These are phyloP conservation scores for Phytophthora syringae DNA, from an alignment of 352 stramenopile genomes.

Conservation along the genomic window DNA sequence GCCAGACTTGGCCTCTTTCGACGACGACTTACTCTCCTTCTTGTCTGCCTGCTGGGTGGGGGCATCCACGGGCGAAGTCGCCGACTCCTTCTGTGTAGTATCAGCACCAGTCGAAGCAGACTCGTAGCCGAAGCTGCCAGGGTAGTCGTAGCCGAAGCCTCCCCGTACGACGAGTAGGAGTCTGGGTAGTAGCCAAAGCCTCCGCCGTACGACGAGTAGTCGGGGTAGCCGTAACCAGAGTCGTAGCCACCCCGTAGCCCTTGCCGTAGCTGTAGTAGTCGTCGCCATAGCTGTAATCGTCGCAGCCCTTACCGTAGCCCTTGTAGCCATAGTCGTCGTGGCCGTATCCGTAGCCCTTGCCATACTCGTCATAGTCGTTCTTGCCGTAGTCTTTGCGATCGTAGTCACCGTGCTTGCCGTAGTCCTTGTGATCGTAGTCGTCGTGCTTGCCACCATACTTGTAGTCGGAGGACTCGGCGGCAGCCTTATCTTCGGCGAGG, in stretches of 20 bases:
- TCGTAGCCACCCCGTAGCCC: not conserved
- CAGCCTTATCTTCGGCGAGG: constrained; percentile 20
- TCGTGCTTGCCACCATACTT: constrained; percentile 5
- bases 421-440: too few species aligned
- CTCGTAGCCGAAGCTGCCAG: constrained; percentile 5
- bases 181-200: constrained; percentile 9
- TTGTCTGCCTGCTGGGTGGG: not conserved
- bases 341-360: not conserved
- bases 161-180: constrained; percentile 7
- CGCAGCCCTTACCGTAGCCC: not conserved
- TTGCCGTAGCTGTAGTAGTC: constrained; percentile 1
- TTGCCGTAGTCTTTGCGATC: too few species aligned
- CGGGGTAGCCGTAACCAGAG: not conserved
- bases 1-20: constrained; percentile 9
- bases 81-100: constrained; percentile 1
- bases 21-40: constrained; percentile 9
- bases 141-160: constrained; percentile 1
- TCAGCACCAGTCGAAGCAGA: not conserved
- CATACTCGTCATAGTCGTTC: too few species aligned
- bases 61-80: not conserved
- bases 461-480: constrained; percentile 17
- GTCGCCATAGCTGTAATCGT: not conserved
- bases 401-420: too few species aligned
- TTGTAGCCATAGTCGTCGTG: constrained; percentile 1
- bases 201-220: too few species aligned